Evolutionary conservation across 345 rosid species (phyloP), one percentile per base, ranked within the genome.

Genomic region (Eucalyptus dawsonii): DNA sequence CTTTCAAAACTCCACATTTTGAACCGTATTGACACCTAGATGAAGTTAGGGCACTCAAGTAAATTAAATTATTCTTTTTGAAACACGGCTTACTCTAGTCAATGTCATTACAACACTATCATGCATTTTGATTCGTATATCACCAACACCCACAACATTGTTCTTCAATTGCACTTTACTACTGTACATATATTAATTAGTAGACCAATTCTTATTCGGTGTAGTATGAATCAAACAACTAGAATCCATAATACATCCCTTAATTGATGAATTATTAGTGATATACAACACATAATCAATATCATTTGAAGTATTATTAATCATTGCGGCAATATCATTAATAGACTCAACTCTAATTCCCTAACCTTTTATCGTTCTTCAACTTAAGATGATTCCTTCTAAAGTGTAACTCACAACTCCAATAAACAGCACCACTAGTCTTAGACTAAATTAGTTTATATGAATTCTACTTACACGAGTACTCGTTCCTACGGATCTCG

Each of bases 231-330:
- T 11, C 9, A 3, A 62, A 62, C 4, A 12, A 27, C 4, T 1
- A 3, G 0, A 62, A 62, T 62, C 34, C 34, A 62, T 62, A 62
- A 6, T 62, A 13, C 17, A 62, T 9, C 15, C 0, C 0, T 6
- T 13, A 62, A 29, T 62, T 14, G 34, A 27, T 27, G 1, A 62
- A 29, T 62, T 6, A 1, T 27, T 6, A 62, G 8, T 62, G 31
- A 29, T 29, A 62, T 12, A 62, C 6, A 29, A 62, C 0, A 62
- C 34, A 27, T 27, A 50, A 50, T 62, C 15, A 29, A 62, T 62
- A 3, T 62, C 31, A 3, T 62, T 29, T 2, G 17, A 27, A 29
- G 4, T 6, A 60, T 1, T 60, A 60, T 60, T 60, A 60, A 3
- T 8, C 31, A 27, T 60, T 60, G 2, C 2, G 7, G 31, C 8